Percentiles rank a stretch among this genome's conserved stretches.
These are phyloP conservation scores for Hypericum perforatum DNA, from an alignment of 345 rosid genomes.

Conservation along the genomic window DNA sequence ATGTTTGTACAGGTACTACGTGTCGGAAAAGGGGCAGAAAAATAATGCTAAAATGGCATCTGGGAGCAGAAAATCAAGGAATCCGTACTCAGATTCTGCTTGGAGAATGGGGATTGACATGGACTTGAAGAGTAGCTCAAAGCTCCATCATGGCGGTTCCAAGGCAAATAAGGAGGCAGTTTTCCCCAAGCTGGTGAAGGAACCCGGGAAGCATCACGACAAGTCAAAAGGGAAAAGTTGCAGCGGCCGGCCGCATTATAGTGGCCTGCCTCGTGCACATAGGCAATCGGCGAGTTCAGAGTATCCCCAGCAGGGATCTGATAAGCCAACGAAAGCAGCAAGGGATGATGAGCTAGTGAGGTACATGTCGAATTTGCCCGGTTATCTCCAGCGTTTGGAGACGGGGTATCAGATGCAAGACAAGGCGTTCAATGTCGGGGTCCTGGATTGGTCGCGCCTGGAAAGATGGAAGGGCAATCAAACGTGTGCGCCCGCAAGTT, in stretches of 20 bases:
- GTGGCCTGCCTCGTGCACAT: background rate
- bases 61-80: background rate
- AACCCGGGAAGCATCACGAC: background rate
- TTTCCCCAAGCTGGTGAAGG: background rate
- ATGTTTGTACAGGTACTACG: slow-evolving; percentile 2
- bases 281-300: background rate
- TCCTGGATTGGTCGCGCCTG: slow-evolving; percentile 71
- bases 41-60: background rate
- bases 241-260: background rate
- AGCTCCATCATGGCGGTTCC: background rate
- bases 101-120: background rate
- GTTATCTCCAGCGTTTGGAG: slow-evolving; percentile 53
- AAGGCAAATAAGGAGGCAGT: background rate
- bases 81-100: background rate
- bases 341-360: slow-evolving; percentile 61
- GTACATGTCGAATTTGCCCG: slow-evolving; percentile 72
- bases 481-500: slow-evolving; percentile 16
- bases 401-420: slow-evolving; percentile 36
- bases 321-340: background rate
- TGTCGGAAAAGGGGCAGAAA: background rate
- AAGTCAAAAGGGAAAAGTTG: background rate
- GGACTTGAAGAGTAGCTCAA: background rate
- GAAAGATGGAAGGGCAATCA: slow-evolving; percentile 49
- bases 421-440: slow-evolving; percentile 74
- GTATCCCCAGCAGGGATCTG: background rate